These are phyloP conservation scores for Endocalyx cinctus DNA, from an alignment of 2,329 filamentous ascomycete genomes.

Conservation along the genomic window DNA sequence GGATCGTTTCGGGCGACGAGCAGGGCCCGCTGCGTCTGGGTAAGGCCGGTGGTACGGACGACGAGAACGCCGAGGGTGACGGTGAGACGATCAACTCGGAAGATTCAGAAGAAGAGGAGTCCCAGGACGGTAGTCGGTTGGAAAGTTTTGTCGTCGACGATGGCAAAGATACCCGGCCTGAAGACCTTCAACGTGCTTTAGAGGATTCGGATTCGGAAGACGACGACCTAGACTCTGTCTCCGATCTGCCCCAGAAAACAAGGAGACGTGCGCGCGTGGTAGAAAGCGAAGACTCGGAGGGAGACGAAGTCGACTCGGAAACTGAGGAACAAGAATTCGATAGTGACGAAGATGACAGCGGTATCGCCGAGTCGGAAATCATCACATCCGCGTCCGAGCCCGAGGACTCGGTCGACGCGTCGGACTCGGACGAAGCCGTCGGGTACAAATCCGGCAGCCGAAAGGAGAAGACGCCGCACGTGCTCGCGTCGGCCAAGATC, in stretches of 20 bases:
- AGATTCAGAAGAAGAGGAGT: constrained; percentile 57
- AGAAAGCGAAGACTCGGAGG: constrained; percentile 2
- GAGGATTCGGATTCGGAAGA: constrained; percentile 25
- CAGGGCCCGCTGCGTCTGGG: constrained; percentile 59
- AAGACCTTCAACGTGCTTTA: constrained; percentile 20
- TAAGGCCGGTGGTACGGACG: constrained; percentile 77
- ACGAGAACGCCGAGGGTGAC: constrained; percentile 82
- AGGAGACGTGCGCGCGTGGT: constrained; percentile 15
- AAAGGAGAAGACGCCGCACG: constrained; percentile 42
- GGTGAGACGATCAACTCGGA: constrained; percentile 73
- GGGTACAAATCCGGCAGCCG: constrained; percentile 28
- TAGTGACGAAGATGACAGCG: constrained; percentile 22
- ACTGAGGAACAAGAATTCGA: constrained; percentile 19
- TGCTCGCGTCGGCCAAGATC: constrained; percentile 83
- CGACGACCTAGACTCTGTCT: constrained; percentile 16
- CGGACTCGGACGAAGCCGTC: constrained; percentile 33
- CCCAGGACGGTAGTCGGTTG: constrained; percentile 44
- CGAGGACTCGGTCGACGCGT: constrained; percentile 32
- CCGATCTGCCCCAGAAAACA: constrained; percentile 19
- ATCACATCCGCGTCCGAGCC: constrained; percentile 36
- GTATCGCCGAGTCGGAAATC: constrained; percentile 37
- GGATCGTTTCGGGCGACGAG: constrained; percentile 70
- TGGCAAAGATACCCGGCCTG: constrained; percentile 30
- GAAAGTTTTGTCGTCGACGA: constrained; percentile 54
- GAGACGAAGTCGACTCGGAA: constrained; percentile 13